Percentiles rank a stretch among this genome's conserved stretches.
Conservation (phyloP, 768 basidiomycete species). For the Trametes coccinea region DNA sequence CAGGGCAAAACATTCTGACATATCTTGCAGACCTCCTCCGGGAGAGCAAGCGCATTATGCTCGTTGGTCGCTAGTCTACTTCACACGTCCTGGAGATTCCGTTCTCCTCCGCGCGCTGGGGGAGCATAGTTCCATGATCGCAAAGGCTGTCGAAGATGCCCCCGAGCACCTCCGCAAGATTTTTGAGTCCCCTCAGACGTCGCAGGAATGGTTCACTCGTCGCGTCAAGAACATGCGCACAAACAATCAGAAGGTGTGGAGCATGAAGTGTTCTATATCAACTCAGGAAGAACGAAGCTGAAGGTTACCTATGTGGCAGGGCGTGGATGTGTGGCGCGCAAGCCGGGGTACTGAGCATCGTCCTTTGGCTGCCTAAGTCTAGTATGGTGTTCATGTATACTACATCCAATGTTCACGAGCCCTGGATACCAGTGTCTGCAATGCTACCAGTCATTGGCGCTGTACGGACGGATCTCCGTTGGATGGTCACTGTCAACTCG, state of each 20-base stretch:
- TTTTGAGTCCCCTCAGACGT: background rate
- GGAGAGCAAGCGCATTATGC: conserved; percentile 51
- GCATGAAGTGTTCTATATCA: too few relatives aligned
- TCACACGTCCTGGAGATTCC: conserved; percentile 57
- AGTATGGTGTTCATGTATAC: too few relatives aligned
- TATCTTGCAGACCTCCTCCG: conserved; percentile 44
- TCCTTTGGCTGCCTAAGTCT: background rate
- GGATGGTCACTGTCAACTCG: too few relatives aligned
- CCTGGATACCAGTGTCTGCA: too few relatives aligned
- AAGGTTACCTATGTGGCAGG: background rate
- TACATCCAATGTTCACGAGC: too few relatives aligned
- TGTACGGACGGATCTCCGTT: too few relatives aligned
- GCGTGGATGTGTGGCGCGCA: conserved; percentile 1
- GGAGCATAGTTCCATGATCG: background rate
- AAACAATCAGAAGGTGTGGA: conserved; percentile 39
- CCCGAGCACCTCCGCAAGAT: background rate
- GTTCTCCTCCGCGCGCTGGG: background rate
- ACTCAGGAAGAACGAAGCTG: too few relatives aligned
- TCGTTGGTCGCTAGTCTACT: conserved; percentile 73
- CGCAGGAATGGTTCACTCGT: conserved; percentile 14
- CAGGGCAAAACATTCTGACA: background rate
- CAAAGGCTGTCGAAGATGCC: background rate
- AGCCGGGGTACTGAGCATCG: conserved; percentile 3
- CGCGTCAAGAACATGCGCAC: conserved; percentile 40
- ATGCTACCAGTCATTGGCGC: too few relatives aligned